Percentiles rank a stretch among this genome's conserved stretches.
Conservation (phyloP, 2,329 filamentous ascomycete genomes). For the Alternaria hordeiaustralica region DNA sequence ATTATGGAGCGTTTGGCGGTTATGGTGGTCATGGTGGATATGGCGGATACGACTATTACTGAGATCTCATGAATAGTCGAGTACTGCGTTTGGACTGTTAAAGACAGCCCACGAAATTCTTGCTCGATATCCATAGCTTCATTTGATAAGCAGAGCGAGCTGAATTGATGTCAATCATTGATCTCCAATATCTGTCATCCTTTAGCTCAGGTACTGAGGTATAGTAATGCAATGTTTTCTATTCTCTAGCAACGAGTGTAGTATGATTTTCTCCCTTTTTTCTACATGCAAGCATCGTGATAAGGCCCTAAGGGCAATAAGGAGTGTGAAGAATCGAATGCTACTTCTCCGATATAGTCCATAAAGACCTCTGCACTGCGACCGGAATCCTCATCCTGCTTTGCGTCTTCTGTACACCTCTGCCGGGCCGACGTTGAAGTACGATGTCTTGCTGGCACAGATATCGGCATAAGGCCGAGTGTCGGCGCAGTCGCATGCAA, state of each 20-base stretch:
- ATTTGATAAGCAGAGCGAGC: too few relatives aligned
- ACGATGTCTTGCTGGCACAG: background rate
- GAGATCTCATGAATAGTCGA: background rate
- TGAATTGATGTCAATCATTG: too few relatives aligned
- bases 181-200: too few relatives aligned
- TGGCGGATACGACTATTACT: background rate
- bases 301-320: background rate
- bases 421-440: background rate
- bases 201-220: background rate
- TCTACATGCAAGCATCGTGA: background rate
- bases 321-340: slow-evolving; percentile 5
- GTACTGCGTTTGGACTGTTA: background rate
- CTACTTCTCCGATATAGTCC: background rate
- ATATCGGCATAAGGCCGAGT: background rate
- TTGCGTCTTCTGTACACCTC: background rate
- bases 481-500: background rate
- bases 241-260: slow-evolving; percentile 2
- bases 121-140: too few relatives aligned
- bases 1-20: background rate
- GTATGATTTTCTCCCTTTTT: slow-evolving; percentile 12
- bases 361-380: background rate
- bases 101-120: background rate
- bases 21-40: background rate
- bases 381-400: background rate
- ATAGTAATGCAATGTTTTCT: background rate